phyloP scores from a whole-genome alignment of 805 yeast genomes.

The Metschnikowia gelsemii region DNA sequence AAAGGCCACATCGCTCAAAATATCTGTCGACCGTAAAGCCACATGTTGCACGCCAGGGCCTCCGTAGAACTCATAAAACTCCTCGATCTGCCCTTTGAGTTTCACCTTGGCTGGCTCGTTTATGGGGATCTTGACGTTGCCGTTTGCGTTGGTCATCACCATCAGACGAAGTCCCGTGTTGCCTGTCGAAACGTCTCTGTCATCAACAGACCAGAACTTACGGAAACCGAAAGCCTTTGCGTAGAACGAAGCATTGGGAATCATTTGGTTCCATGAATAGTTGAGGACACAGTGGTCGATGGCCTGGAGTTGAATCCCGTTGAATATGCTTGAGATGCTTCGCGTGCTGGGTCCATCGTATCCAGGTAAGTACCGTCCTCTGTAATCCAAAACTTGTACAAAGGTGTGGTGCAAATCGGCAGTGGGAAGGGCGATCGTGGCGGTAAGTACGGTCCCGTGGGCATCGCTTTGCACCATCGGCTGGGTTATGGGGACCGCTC shows the following conservation, averaged over 20 bases:
- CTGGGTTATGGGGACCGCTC: slow-evolving; percentile 44
- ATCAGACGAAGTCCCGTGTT: slow-evolving; percentile 68
- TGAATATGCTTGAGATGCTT: slow-evolving; percentile 21
- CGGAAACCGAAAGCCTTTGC: slow-evolving; percentile 68
- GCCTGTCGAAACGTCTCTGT: slow-evolving; percentile 66
- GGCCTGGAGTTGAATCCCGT: slow-evolving; percentile 35
- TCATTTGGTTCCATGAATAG: slow-evolving; percentile 68
- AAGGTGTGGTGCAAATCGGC: slow-evolving; percentile 74
- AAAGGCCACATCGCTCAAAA: slow-evolving; percentile 52
- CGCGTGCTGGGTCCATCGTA: slow-evolving; percentile 23
- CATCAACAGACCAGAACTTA: slow-evolving; percentile 83
- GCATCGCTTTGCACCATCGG: slow-evolving; percentile 39
- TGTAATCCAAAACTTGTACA: slow-evolving; percentile 46
- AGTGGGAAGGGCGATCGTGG: slow-evolving; percentile 41
- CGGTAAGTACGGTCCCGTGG: slow-evolving; percentile 51
- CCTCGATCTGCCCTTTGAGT: slow-evolving; percentile 76
- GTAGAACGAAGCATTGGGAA: slow-evolving; percentile 56
- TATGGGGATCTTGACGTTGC: slow-evolving; percentile 72
- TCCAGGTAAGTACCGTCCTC: slow-evolving; percentile 53
- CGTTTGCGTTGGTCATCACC: slow-evolving; percentile 72
- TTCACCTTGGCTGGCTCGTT: slow-evolving; percentile 78
- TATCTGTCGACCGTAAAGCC: slow-evolving; percentile 65
- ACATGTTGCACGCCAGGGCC: slow-evolving; percentile 88
- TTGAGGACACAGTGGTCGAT: slow-evolving; percentile 85
- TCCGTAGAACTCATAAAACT: slow-evolving; percentile 66